Base-by-base conservation (phyloP, 2,329 filamentous ascomycete species). In the Teratosphaeriaceae sp. region DNA sequence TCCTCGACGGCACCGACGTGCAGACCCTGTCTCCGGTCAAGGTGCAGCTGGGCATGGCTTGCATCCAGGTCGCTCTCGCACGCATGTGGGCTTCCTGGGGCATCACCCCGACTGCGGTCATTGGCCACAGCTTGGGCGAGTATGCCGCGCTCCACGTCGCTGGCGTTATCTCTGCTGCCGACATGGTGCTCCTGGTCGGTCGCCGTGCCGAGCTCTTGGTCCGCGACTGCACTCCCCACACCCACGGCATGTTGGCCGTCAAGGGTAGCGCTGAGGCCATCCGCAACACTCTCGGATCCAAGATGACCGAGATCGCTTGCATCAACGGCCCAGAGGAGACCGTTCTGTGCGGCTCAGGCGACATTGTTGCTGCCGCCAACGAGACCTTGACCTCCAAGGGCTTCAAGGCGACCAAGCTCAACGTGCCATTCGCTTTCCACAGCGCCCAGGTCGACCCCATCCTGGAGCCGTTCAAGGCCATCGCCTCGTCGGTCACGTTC, bases 1-100 rank as follows among this genome's bases (percentile, higher is more conserved):
- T 49, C 12, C 49, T 55, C 26, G 48, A 46, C n/a, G 18, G 29
- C 23, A 8, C 31, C 13, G 20, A 52, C 23, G 31, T 49, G 21
- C 20, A 51, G 38, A 20, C 35, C 6, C 33, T 47, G 24, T 30
- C 43, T 26, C 48, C 55, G 20, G 45, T 53, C 3, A 42, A 52
- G n/a, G 48, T 52, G 11, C 71, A 74, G 36, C 55, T 74, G 1
- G 68, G 65, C 2, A 48, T 58, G 2, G 55, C 64, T 2, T 65
- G 57, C 39, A 40, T 68, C 1, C 56, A 74, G 48, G 69, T 75
- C 37, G 68, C 66, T 13, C 50, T 71, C 11, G 30, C 47, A 5
- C 41, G 47, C n/a, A 46, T 54, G 23, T 54, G 49, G 52, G 38
- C 24, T 0, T 57, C 58, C 1, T 50, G 67, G 2, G 58, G 59